A percentile compares a stretch with the other conserved stretches of the same genome.
Evolutionary conservation across 169 alveolate species (phyloP).

Genomic region (Toxoplasma gondii): DNA sequence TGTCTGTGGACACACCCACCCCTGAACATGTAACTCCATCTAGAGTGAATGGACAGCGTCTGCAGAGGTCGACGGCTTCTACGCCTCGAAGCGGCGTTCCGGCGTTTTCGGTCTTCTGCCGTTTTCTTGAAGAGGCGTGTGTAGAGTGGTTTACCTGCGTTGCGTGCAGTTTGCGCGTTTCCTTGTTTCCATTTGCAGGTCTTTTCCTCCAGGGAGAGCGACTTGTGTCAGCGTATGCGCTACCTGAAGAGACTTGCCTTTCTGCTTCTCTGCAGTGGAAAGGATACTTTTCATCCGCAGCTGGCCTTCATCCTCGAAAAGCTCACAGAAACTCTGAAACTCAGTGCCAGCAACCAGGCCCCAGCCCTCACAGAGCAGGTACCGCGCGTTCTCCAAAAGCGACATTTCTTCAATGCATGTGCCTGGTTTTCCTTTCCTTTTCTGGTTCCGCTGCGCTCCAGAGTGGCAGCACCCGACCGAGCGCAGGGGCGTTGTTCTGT

Average conservation of each 20-base stretch:
- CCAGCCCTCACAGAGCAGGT: constrained; percentile 26
- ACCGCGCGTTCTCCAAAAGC: background rate
- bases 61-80: background rate
- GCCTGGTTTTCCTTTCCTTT: no score
- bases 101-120: background rate
- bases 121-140: background rate
- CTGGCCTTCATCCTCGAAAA: constrained; percentile 78
- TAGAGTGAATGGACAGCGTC: no score
- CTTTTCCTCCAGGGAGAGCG: constrained; percentile 72
- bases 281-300: constrained; percentile 75
- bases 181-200: constrained; percentile 51
- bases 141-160: background rate
- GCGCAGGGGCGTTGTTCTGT: no score
- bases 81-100: background rate
- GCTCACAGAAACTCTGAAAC: constrained; percentile 74
- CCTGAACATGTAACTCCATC: no score
- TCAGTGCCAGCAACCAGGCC: constrained; percentile 38
- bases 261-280: constrained; percentile 78
- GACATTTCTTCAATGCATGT: background rate
- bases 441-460: no score
- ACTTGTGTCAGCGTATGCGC: constrained; percentile 53
- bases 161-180: background rate
- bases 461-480: no score
- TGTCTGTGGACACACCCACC: no score
- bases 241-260: constrained; percentile 76